Evolutionary conservation across 2,329 filamentous ascomycete species (phyloP), one percentile per base, ranked within the genome.

Genomic region (Canariomyces notabilis): DNA sequence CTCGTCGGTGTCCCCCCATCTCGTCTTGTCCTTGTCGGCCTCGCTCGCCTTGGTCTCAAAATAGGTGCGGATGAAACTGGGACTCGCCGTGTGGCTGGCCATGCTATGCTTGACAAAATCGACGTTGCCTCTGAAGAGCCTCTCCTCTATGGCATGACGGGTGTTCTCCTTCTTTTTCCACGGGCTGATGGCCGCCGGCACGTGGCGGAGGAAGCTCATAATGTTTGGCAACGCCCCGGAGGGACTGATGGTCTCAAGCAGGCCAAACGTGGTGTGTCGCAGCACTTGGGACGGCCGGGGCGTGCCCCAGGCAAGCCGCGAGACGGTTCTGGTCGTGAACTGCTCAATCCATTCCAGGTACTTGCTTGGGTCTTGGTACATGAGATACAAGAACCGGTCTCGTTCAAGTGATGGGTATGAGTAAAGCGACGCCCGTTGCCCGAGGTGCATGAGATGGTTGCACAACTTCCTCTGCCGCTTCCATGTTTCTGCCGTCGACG

Each of bases 271-370:
- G 7, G 69, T 72, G 36, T 69, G 60, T 12, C 70, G 66, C 6
- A 74, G 63, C 12, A 67, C 49, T 23, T 64, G 54, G 5, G 67
- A 65, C 6, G 66, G 65, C 35, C 68, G 65, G 5, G 69, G 60
- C 12, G 64, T 70, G 18, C 72, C 71, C 72, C 72, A 75, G 11
- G 62, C 64, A 2, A 75, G 64, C 1, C 71, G 65, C 4, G 69
- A 67, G 3, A 74, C 67, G 6, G 70, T 73, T 4, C 71, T 65
- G 18, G 64, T 61, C 5, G 72, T 74, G 57, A 72, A 71, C 51
- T 74, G 69, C 59, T 75, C 72, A 40, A 74, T 60, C 51, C 66
- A 69, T 51, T 72, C 68, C 31, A 67, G 60, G 51, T 74, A 75
- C 26, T 68, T 64, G n/a, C 57, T 57, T 1, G 70, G 61, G 18